A percentile compares a stretch with the other conserved stretches of the same genome.
phyloP scores from a whole-genome alignment of 139 green algal genomes.

The Astrephomene gubernaculifera region DNA sequence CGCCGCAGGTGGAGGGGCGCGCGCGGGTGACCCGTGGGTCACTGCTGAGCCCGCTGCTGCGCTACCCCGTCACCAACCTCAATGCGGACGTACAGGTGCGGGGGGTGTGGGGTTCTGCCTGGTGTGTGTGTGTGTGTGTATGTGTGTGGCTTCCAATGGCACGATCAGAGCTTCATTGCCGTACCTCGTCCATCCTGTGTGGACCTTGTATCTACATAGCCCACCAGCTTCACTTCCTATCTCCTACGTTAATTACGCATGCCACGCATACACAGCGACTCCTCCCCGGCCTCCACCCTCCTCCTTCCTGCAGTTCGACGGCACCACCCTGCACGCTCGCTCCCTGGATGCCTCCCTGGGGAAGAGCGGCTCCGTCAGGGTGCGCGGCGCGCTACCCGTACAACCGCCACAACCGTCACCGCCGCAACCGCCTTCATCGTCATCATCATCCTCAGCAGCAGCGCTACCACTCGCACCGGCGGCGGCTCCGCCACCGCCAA shows the following conservation, averaged over 20 bases:
- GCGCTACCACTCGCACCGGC: background rate
- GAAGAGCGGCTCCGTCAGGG: conserved; percentile 67
- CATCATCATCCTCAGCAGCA: background rate
- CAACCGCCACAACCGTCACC: background rate
- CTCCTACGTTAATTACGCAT: background rate
- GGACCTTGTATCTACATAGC: no score
- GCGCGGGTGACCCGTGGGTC: conserved; percentile 51
- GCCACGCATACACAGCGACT: background rate
- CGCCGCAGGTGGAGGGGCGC: conserved; percentile 58
- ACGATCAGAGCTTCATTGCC: no score
- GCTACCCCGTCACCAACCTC: conserved; percentile 47
- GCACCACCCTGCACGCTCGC: conserved; percentile 57
- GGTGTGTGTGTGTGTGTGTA: no score
- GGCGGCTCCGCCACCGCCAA: background rate
- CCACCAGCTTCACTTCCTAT: background rate
- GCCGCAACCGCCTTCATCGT: background rate
- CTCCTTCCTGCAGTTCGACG: conserved; percentile 55
- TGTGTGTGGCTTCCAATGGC: no score
- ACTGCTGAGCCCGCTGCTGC: conserved; percentile 42
- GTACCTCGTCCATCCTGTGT: no score
- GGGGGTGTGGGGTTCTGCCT: no score
- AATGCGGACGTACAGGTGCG: conserved; percentile 47
- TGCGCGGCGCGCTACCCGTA: conserved; percentile 76
- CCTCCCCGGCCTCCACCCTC: background rate
- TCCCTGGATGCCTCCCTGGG: conserved; percentile 80